phyloP scores from a whole-genome alignment of 2,329 filamentous ascomycete species.

The Ceratocystis eucalypticola region DNA sequence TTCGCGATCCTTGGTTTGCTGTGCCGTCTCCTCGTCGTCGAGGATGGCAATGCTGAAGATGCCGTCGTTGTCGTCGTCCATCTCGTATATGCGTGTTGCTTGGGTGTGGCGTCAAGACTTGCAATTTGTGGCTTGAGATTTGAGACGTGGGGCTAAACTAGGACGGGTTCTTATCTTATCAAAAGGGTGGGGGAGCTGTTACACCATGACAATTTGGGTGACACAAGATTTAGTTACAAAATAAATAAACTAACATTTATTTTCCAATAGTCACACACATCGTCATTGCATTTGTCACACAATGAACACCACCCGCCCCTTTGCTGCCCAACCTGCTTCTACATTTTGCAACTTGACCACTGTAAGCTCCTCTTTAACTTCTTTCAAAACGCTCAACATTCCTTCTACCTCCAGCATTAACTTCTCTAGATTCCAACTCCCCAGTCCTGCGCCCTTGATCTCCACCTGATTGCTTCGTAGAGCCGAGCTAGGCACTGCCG shows the following conservation, averaged over 20 bases:
- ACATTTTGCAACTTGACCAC: constrained; percentile 23
- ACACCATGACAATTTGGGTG: not conserved
- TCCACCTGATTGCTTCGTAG: constrained; percentile 38
- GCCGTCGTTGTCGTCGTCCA: constrained; percentile 25
- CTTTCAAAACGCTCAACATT: constrained; percentile 24
- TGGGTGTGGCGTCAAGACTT: no score
- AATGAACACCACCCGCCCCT: constrained; percentile 24
- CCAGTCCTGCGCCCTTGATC: constrained; percentile 34
- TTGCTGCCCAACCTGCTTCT: constrained; percentile 23
- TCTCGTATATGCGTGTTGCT: not conserved
- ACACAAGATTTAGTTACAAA: not conserved
- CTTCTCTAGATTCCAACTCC: constrained; percentile 29
- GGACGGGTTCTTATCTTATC: constrained; percentile 12
- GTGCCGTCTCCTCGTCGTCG: constrained; percentile 25
- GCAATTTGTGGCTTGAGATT: no score
- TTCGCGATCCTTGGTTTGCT: constrained; percentile 23
- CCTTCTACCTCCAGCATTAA: constrained; percentile 21
- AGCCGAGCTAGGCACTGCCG: constrained; percentile 30
- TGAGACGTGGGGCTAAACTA: no score
- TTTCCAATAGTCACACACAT: not conserved
- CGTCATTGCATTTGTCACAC: not conserved
- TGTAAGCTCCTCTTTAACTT: constrained; percentile 21
- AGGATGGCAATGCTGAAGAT: constrained; percentile 26
- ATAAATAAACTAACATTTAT: not conserved
- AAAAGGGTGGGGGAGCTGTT: not conserved